These are phyloP conservation scores for Thinopyrum elongatum DNA, from an alignment of 176 grass and related monocot genomes.

Conservation along the genomic window DNA sequence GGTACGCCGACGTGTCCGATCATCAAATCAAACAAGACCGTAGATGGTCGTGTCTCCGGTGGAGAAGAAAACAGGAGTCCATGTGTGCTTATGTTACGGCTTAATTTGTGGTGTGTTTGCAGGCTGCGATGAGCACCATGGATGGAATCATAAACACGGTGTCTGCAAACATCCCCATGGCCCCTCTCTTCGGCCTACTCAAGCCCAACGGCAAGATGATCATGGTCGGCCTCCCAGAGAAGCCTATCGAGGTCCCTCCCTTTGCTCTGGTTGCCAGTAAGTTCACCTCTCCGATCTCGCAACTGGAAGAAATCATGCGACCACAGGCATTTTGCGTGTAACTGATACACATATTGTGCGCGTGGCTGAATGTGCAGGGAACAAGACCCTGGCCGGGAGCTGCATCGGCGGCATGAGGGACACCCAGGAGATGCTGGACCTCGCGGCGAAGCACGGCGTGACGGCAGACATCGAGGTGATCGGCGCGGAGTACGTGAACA, in stretches of 20 bases:
- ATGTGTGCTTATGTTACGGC: neutral
- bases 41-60: neutral
- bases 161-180: slow-evolving; percentile 30
- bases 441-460: slow-evolving; percentile 51
- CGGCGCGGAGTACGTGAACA: slow-evolving; percentile 48
- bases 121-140: slow-evolving; percentile 20
- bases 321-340: neutral
- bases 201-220: slow-evolving; percentile 62
- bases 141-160: slow-evolving; percentile 51
- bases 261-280: slow-evolving; percentile 32
- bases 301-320: no score
- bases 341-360: neutral
- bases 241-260: slow-evolving; percentile 24
- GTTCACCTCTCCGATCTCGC: neutral
- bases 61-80: neutral
- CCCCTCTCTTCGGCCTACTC: slow-evolving; percentile 23
- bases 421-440: slow-evolving; percentile 67
- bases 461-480: slow-evolving; percentile 59
- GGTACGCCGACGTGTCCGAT: neutral
- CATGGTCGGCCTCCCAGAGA: slow-evolving; percentile 24
- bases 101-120: neutral
- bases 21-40: neutral
- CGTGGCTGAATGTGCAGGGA: slow-evolving; percentile 19
- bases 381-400: slow-evolving; percentile 51
- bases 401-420: slow-evolving; percentile 57